Base-by-base conservation (phyloP, 176 grass and related monocot genomes). In the Cenchrus americanus region DNA sequence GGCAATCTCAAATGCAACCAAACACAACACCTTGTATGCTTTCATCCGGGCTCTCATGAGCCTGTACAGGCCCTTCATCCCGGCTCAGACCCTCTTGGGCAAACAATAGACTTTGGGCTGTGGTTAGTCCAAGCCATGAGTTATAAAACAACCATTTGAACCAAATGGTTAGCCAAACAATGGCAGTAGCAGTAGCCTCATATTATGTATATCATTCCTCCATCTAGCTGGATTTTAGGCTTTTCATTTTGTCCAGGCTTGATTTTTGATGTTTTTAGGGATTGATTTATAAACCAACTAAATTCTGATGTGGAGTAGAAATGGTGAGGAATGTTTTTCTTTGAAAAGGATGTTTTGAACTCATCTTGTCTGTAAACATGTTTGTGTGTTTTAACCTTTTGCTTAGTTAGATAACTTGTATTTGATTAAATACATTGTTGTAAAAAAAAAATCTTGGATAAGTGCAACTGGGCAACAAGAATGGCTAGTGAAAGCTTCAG, bases 91-190 rank as follows among this genome's bases (percentile, higher is more conserved):
- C n/a, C n/a, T n/a, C n/a, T n/a, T n/a, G n/a, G n/a, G n/a, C n/a
- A n/a, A n/a, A n/a, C n/a, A n/a, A n/a, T n/a, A n/a, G 27, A 30
- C 27, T 30, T n/a, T 88, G 17, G 26, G 52, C 27, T 58, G 74
- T 62, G 21, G 55, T 12, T 77, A 23, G 41, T 60, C 34, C 43
- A 74, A 49, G 9, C 19, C 42, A 80, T 55, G 27, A 63, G 10
- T 6, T 83, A 15, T 37, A 48, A 44, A 78, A 52, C 9, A 75
- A 67, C 30, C 5, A 17, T 17, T 50, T 50, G 50, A 24, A 11
- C 1, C 9, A 62, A 82, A 55, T 87, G 54, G 62, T 21, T 22
- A 82, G 48, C 17, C 43, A 47, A 22, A 70, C 27, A 21, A n/a
- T 34, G 60, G 18, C 46, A 65, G 21, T 19, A 54, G 46, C 17